Evolutionary conservation across 2,329 filamentous ascomycete genomes (phyloP), one percentile per base, ranked within the genome.

Genomic region (Colletotrichum tropicale): DNA sequence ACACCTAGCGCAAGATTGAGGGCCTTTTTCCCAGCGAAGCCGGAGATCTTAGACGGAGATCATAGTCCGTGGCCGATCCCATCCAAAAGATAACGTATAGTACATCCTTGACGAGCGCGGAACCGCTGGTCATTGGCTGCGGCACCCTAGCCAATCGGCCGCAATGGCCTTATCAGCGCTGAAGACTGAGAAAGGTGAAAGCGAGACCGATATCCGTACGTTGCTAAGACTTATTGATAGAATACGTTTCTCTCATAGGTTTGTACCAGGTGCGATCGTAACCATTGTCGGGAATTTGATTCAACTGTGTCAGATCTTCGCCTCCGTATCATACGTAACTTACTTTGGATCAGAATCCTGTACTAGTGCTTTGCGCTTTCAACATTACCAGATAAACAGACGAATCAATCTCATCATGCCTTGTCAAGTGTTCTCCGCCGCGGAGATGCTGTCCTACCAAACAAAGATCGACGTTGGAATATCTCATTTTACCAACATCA

Each of bases 331-430:
- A 26, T 26, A 26, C 24, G 24, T 26, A 26, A n/a, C n/a, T n/a
- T n/a, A n/a, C n/a, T n/a, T n/a, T 26, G 24, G 24, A 26, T 5
- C 24, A 5, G 5, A 38, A 43, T 43, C 38, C 18, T n/a, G 38
- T 18, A n/a, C 18, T 43, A 9, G 9, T 18, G 1, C 1, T 3
- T 38, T 18, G 9, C 16, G 18, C 4, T 2, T 38, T 38, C 7
- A 18, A 18, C 8, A 9, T 7, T 8, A 38, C 18, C 36, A 7
- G 8, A 38, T 43, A 18, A 43, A n/a, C 18, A 43, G 10, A 3
- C 18, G 1, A 3, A n/a, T 43, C 16, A 0, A 1, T 10, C 8
- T 10, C 8, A 8, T 2, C 18, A 10, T 43, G 38, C 38, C 38
- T 43, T 43, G 38, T n/a, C 8, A 6, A 13, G 38, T 43, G 38